A percentile compares a stretch with the other conserved stretches of the same genome.
Evolutionary conservation across 2,329 filamentous ascomycete genomes (phyloP).

Genomic region (Leptographium wingfieldii): DNA sequence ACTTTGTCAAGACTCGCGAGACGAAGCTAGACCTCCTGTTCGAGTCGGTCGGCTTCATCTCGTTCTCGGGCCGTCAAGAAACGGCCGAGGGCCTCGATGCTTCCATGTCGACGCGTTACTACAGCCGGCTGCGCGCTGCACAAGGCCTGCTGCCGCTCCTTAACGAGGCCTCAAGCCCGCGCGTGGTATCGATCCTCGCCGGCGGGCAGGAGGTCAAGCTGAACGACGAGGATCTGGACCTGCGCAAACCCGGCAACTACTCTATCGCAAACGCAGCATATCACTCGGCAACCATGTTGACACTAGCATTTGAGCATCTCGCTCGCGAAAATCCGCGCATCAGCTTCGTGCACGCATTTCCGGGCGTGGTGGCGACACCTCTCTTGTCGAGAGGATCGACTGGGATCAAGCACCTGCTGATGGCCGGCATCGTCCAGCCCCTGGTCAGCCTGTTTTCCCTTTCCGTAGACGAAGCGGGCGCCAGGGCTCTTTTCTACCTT

Average conservation of each 20-base stretch:
- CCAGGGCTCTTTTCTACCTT: conserved; percentile 22
- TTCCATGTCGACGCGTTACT: conserved; percentile 40
- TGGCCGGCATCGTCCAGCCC: not conserved
- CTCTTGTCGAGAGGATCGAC: conserved; percentile 14
- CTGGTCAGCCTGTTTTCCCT: conserved; percentile 13
- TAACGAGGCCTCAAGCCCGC: conserved; percentile 23
- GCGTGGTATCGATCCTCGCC: conserved; percentile 41
- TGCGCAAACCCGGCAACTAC: conserved; percentile 12
- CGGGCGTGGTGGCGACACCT: conserved; percentile 22
- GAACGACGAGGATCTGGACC: conserved; percentile 18
- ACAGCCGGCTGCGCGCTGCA: conserved; percentile 44
- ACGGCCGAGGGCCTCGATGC: conserved; percentile 44
- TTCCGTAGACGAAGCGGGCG: conserved; percentile 22
- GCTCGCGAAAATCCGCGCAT: conserved; percentile 30
- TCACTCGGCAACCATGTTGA: conserved; percentile 32
- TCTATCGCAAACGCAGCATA: conserved; percentile 18
- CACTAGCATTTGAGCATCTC: conserved; percentile 35
- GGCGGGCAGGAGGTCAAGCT: conserved; percentile 33
- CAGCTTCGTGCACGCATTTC: conserved; percentile 27
- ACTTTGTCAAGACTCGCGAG: conserved; percentile 36
- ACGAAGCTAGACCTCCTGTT: conserved; percentile 26
- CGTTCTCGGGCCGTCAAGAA: conserved; percentile 23
- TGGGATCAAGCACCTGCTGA: not conserved
- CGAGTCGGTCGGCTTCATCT: conserved; percentile 1
- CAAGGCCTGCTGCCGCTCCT: conserved; percentile 45